Base-by-base conservation (phyloP, 2,329 filamentous ascomycete species). In the Fusarium torulosum region DNA sequence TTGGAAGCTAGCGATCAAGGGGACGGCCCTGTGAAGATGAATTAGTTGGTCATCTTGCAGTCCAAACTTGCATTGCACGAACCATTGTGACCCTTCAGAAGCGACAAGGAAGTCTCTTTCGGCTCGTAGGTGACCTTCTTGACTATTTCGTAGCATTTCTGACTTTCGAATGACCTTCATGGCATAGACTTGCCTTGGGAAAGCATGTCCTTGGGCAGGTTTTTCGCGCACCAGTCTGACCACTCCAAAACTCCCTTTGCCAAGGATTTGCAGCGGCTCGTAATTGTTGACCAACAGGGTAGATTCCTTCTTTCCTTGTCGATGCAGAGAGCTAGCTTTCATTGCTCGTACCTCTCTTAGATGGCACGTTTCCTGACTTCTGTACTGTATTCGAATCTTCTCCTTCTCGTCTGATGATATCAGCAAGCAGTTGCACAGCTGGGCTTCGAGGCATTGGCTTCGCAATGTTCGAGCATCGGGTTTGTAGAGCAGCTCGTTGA, bases 101-200 rank as follows among this genome's bases (percentile, higher is more conserved):
- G 91, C 89, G 25, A 97, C 93, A 9, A 99, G 85, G 68, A 98
- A 96, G 73, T 98, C 96, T 68, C 95, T 84, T 76, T 99, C 95
- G 0, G 94, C 95, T 35, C 93, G 89, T 20, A 99, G 79, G 79
- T 98, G 96, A 0, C 93, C 95, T 78, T 98, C 95, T 79, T 98
- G 96, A 66, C 91, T 91, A 62, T 93, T 96, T 14, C 90, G 88
- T 55, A 98, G 84, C 94, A 97, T 98, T 56, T 93, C 90, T 1
- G 93, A 93, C 76, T 99, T 99, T 59, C 91, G 89, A 70, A 98
- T 98, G 31, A 97, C 92, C 76, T 98, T 98, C 95, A 98, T 97
- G 15, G 96, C 96, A 76, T 91, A 98, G 1, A 97, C 88, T 58
- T 91, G 85, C 13, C 74, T 72, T 6, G 75, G 61, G 25, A 70